Conservation (phyloP, 2,329 filamentous ascomycete species). For the Fusarium xyrophilum region DNA sequence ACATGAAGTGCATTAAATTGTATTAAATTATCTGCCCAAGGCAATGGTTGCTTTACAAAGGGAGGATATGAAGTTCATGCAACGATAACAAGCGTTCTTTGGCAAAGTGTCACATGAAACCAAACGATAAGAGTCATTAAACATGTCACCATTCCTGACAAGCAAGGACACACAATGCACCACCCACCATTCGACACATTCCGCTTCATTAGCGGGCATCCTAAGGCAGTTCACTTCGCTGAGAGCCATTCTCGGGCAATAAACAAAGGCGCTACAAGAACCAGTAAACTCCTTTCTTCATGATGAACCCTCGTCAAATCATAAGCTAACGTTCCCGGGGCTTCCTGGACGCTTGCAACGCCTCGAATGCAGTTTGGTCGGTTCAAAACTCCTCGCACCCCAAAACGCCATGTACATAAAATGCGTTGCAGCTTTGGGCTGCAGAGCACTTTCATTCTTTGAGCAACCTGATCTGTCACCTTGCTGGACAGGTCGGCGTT, state of each 20-base stretch:
- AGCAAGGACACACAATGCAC: neutral
- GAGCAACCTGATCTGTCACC: conserved; percentile 23
- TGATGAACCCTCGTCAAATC: conserved; percentile 37
- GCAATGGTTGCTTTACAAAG: neutral
- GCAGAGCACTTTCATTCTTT: conserved; percentile 7
- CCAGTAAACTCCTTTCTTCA: conserved; percentile 39
- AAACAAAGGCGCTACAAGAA: conserved; percentile 17
- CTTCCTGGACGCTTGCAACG: conserved; percentile 36
- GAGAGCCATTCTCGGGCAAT: neutral
- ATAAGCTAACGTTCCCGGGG: conserved; percentile 32
- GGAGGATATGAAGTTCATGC: conserved; percentile 5
- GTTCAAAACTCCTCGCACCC: conserved; percentile 43
- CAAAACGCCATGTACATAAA: conserved; percentile 43
- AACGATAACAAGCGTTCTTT: neutral
- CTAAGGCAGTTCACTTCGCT: neutral
- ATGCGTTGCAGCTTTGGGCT: conserved; percentile 6
- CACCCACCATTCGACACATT: neutral
- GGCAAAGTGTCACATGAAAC: neutral
- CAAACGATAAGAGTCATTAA: neutral
- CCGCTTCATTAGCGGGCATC: neutral
- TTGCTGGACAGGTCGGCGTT: conserved; percentile 32
- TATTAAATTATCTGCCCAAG: neutral
- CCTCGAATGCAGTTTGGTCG: conserved; percentile 45
- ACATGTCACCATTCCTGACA: conserved; percentile 18
- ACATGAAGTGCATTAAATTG: neutral